These are phyloP conservation scores for Rubia peregrina DNA, from an alignment of 305 asterid species.

Conservation along the genomic window DNA sequence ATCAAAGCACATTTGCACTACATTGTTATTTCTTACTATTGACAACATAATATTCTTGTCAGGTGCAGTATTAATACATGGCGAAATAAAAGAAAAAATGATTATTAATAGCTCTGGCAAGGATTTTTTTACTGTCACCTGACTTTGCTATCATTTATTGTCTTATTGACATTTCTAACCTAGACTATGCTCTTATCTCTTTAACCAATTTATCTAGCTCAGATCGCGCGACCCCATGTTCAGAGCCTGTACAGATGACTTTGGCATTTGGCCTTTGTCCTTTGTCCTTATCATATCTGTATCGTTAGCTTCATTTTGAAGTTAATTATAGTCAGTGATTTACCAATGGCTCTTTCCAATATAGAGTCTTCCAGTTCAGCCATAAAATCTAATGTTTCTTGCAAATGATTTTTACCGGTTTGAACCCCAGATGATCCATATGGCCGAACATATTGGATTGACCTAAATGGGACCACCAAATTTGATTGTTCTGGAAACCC, in stretches of 20 bases:
- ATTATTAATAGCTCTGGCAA: no score
- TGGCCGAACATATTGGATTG: conserved; percentile 9
- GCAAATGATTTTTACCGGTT: no score
- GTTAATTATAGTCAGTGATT: conserved; percentile 35
- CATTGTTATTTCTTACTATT: not conserved
- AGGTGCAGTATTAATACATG: not conserved
- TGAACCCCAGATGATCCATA: no score
- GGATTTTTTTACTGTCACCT: not conserved
- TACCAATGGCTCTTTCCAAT: conserved; percentile 50
- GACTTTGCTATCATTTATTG: not conserved
- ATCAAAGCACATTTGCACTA: no score
- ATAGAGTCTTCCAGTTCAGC: conserved; percentile 17
- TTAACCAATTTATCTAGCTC: not conserved
- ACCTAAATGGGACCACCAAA: conserved; percentile 27
- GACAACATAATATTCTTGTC: not conserved
- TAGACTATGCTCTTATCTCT: conserved; percentile 1
- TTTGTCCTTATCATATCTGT: conserved; percentile 40
- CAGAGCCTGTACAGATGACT: not conserved
- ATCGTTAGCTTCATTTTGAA: conserved; percentile 44
- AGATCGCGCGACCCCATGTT: not conserved
- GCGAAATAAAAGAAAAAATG: not conserved
- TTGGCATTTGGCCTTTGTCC: conserved; percentile 43
- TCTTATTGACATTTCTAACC: not conserved
- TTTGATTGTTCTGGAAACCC: conserved; percentile 23
- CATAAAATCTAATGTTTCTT: conserved; percentile 23